Base-by-base conservation (phyloP, 2,329 filamentous ascomycete genomes). In the Alternaria triticina region DNA sequence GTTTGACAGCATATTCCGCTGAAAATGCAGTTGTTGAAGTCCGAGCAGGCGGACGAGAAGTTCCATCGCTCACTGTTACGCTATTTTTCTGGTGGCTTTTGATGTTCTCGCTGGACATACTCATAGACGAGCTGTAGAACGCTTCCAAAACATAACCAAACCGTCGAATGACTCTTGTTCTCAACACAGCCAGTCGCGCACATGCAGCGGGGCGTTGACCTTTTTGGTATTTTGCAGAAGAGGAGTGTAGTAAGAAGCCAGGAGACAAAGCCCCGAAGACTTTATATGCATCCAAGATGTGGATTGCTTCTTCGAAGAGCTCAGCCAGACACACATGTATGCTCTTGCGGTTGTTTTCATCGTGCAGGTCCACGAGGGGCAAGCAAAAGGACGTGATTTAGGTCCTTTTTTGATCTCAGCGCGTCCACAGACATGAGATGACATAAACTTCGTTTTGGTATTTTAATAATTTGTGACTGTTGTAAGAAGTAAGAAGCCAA, bases 121-220 rank as follows among this genome's bases (percentile, higher is more conserved):
- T 3, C 7, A 36, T n/a, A 0, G 13, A 36, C 4, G 0, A 2
- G 33, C 13, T n/a, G 8, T 36, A 10, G 2, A 36, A 36, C 8
- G 0, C 3, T 36, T n/a, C 0, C 4, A 3, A 9, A n/a, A 4
- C 33, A 36, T 36, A 3, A 1, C 0, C 0, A 36, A 9, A 1
- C 0, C 33, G 7, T 9, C 33, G 4, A n/a, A 2, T 9, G 0
- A 15, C 0, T 36, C 1, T n/a, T 9, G 4, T 0, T 36, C 33
- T 9, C 33, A 2, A 1, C 4, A 1, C 15, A 36, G 15, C 15
- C 15, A 36, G 3, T 8, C 30, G 30, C 13, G 7, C 13, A 33
- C 30, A 33, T 33, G 1, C 0, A 4, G 0, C 28, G 0, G 5
- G 11, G 1, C 10, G 1, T 30, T 1, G 2, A 13, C 6, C 12